Evolutionary conservation across 2,329 filamentous ascomycete species (phyloP), one percentile per base, ranked within the genome.

Genomic region (Xylariaceae sp.): DNA sequence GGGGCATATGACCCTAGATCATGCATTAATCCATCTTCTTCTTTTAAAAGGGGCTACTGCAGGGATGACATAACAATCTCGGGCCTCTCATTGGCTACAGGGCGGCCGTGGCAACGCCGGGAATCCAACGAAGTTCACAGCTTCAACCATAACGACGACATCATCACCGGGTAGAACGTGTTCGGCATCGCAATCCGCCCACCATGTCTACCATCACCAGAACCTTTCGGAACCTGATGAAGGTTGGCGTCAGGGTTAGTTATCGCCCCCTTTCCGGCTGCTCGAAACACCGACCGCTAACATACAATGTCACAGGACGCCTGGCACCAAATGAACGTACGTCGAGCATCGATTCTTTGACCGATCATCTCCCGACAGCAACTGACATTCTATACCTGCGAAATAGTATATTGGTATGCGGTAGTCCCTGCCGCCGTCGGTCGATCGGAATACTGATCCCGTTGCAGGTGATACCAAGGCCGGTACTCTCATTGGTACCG

Each of bases 241-340:
- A 85, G 78, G 85, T 96, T 73, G 94, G 94, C 57, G 72, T 97
- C 72, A 96, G 92, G 88, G 92, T 92, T 76, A 65, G 77, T 62
- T 11, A 4, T 55, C 35, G 49, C n/a, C 18, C 50, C 35, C 11
- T 6, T 18, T 8, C 18, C 13, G 49, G 42, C 23, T 13, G 44
- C 30, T 15, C 7, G 8, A 50, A 45, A 66, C 37, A 44, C 61
- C 59, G 67, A 49, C 61, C 59, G 67, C 69, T 84, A 72, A 82
- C 47, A 53, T 37, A 5, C 6, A 3, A 62, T 60, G 64, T 69
- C 50, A 69, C 72, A 96, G 92, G 89, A 96, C 76, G 94, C 88
- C 82, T 88, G 86, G 77, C 88, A 90, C 77, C 94, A 97, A 82
- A 84, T 97, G 83, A 87, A 93, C 79, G 90, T 95, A 90, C 78